Conservation (phyloP, 1,284 basidiomycete species). For the Porodaedalea pini region DNA sequence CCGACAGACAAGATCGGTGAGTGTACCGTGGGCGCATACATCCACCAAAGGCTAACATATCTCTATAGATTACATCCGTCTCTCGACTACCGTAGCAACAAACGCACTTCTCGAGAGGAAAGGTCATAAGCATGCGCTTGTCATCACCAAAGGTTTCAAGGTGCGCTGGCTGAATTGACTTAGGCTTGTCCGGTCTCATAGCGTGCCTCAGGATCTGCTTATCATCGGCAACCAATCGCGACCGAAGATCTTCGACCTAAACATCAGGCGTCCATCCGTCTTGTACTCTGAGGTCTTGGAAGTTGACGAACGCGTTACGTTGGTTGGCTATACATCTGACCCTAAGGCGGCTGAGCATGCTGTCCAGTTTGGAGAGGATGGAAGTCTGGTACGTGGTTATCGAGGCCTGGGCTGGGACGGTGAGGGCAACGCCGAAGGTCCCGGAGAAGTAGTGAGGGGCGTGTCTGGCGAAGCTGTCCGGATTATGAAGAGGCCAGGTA, state of each 20-base stretch:
- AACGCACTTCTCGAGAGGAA: slow-evolving; percentile 95
- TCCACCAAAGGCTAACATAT: slow-evolving; percentile 2
- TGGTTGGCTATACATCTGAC: slow-evolving; percentile 91
- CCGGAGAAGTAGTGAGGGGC: slow-evolving; percentile 76
- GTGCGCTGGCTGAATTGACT: slow-evolving; percentile 16
- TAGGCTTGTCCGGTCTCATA: slow-evolving; percentile 24
- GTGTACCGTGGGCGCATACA: slow-evolving; percentile 24
- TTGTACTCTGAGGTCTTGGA: slow-evolving; percentile 83
- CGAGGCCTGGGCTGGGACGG: slow-evolving; percentile 72
- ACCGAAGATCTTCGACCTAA: slow-evolving; percentile 85
- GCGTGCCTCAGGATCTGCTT: slow-evolving; percentile 59
- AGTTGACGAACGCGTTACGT: slow-evolving; percentile 91
- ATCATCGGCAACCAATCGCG: slow-evolving; percentile 92
- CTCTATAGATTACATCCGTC: slow-evolving; percentile 77
- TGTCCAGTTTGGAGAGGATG: slow-evolving; percentile 69
- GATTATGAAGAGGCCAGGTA: slow-evolving; percentile 75
- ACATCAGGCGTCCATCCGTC: slow-evolving; percentile 75
- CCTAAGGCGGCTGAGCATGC: slow-evolving; percentile 75
- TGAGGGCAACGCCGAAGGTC: slow-evolving; percentile 63
- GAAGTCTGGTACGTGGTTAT: slow-evolving; percentile 66
- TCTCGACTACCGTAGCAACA: slow-evolving; percentile 95
- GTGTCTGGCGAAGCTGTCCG: slow-evolving; percentile 90
- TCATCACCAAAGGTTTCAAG: slow-evolving; percentile 91
- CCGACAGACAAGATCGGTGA: slow-evolving; percentile 81
- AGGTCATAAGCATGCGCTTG: slow-evolving; percentile 85